phyloP scores from a whole-genome alignment of 176 grass and related monocot species.

The Triticum monococcum region DNA sequence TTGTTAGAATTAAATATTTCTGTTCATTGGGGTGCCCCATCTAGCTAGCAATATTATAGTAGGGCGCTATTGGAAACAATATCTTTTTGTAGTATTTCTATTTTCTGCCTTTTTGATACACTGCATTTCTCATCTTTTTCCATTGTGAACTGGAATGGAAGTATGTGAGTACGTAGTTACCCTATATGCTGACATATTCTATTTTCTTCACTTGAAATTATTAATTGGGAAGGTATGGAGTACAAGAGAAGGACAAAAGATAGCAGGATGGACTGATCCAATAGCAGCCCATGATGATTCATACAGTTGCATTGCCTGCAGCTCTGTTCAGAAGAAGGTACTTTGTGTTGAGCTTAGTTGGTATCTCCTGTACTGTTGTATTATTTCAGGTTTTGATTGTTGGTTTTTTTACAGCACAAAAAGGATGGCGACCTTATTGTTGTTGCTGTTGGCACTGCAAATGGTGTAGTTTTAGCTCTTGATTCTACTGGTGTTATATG shows the following conservation, averaged over 20 bases:
- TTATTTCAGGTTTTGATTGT: slow-evolving; percentile 29
- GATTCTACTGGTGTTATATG: slow-evolving; percentile 37
- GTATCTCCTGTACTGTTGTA: not conserved
- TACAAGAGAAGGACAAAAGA: slow-evolving; percentile 22
- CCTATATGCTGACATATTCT: not conserved
- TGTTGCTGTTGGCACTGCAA: slow-evolving; percentile 49
- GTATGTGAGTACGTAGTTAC: not conserved
- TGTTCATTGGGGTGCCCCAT: not conserved
- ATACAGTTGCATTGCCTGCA: slow-evolving; percentile 48
- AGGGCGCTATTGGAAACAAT: not conserved
- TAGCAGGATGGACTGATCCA: slow-evolving; percentile 24
- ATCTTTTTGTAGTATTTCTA: not conserved
- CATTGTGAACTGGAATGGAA: not conserved
- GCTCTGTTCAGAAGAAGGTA: slow-evolving; percentile 50
- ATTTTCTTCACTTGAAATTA: not conserved
- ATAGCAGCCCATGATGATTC: slow-evolving; percentile 9
- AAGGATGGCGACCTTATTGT: slow-evolving; percentile 34
- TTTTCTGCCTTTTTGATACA: not conserved
- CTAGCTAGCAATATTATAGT: not conserved
- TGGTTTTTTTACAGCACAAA: slow-evolving; percentile 26
- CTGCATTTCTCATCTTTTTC: not conserved
- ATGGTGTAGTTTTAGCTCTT: slow-evolving; percentile 45
- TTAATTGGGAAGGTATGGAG: slow-evolving; percentile 21
- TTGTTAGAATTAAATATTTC: not conserved
- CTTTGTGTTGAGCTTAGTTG: not conserved